Conservation (phyloP, 1,284 basidiomycete species). For the Apiotrichum domesticum region DNA sequence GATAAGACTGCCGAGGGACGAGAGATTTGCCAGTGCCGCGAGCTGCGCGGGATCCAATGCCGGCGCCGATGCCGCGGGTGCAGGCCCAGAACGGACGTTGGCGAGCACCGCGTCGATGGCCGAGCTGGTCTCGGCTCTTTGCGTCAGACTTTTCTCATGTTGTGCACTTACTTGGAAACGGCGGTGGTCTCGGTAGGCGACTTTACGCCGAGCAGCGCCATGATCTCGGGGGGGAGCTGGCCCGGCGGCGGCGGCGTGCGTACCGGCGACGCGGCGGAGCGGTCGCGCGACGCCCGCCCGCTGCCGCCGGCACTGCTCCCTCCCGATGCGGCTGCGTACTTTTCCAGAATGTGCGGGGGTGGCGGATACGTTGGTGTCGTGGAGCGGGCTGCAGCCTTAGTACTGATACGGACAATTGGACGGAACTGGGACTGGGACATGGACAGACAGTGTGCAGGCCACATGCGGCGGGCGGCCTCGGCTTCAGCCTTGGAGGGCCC, state of each 20-base stretch:
- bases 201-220: conserved; percentile 36
- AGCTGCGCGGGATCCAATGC: conserved; percentile 23
- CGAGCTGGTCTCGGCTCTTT: conserved; percentile 5
- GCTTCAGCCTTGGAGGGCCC: too few species aligned
- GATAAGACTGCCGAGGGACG: conserved; percentile 4
- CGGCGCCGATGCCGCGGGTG: conserved; percentile 6
- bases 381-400: conserved; percentile 17
- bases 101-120: conserved; percentile 18
- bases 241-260: neutral
- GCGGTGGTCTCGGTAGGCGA: conserved; percentile 13
- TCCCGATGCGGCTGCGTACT: conserved; percentile 1
- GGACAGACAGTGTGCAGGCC: neutral
- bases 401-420: too few species aligned
- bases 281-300: neutral
- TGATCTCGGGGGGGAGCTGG: conserved; percentile 37
- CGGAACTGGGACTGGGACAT: too few species aligned
- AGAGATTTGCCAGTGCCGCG: conserved; percentile 26
- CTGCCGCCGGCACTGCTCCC: neutral
- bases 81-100: conserved; percentile 7
- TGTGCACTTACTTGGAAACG: conserved; percentile 6
- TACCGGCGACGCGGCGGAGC: neutral
- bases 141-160: neutral
- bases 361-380: conserved; percentile 17
- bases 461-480: too few species aligned
- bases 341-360: conserved; percentile 15